Evolutionary conservation across 768 basidiomycete genomes (phyloP).

Genomic region (Nevesoporus exiguus): DNA sequence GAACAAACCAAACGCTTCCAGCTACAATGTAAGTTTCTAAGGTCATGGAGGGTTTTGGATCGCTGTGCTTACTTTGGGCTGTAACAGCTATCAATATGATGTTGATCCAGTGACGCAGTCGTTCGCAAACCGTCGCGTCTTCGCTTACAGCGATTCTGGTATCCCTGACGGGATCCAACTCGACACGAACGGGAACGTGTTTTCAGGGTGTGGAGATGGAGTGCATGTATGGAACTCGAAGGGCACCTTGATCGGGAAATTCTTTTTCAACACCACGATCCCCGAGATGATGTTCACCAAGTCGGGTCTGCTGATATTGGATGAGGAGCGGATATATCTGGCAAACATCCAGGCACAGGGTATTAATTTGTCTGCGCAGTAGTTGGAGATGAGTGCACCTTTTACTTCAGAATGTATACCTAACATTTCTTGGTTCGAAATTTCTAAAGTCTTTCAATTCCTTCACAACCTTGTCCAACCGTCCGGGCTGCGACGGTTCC

Average conservation of each 20-base stretch:
- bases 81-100: constrained; percentile 61
- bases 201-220: constrained; percentile 66
- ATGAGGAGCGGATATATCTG: constrained; percentile 39
- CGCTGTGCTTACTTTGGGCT: not conserved
- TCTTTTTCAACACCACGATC: constrained; percentile 26
- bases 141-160: constrained; percentile 65
- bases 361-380: constrained; percentile 14
- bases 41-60: not conserved
- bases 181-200: constrained; percentile 64
- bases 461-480: no score
- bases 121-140: constrained; percentile 60
- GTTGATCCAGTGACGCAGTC: constrained; percentile 52
- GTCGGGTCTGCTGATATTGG: constrained; percentile 38
- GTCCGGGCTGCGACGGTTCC: no score
- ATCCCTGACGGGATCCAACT: constrained; percentile 66
- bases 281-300: constrained; percentile 43
- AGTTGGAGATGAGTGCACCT: not conserved
- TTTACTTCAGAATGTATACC: no score
- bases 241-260: constrained; percentile 45
- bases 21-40: constrained; percentile 57
- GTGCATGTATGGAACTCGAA: constrained; percentile 56
- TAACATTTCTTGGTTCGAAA: no score
- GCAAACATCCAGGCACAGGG: constrained; percentile 36
- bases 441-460: no score
- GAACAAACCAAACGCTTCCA: constrained; percentile 55